Evolutionary conservation across 2,329 filamentous ascomycete genomes (phyloP), one percentile per base, ranked within the genome.

Genomic region (Nannizziopsis arthrosporioides): DNA sequence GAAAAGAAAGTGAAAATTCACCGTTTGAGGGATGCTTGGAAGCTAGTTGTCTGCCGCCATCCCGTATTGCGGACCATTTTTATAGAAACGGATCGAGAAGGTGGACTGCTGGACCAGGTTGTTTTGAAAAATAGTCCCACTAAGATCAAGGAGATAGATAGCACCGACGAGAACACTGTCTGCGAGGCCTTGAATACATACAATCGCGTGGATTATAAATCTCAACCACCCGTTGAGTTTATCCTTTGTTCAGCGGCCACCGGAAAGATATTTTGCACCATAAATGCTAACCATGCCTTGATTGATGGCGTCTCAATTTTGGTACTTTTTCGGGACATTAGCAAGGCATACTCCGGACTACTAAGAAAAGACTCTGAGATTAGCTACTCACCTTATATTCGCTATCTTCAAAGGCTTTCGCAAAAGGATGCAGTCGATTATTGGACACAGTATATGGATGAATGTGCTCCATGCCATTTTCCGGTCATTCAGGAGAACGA

Each of bases 261-360:
- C 1, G 59, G 59, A 5, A 60, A 58, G 41, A 48, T 73, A 0
- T 70, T 69, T 54, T 67, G 68, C 36, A 69, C 68, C 36, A 58
- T 76, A 9, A 73, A 76, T 47, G 63, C 72, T 44, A 70, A 62
- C 53, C 69, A 72, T 53, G 64, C 64, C 15, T 64, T 72, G 45
- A 64, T 61, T 42, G 70, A 73, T 52, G 69, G 69, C 0, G 63
- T 60, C n/a, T 71, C 69, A 0, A 63, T 71, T 34, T 59, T 63
- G 5, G 64, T 68, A 44, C 54, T 71, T 12, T 55, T 69, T 9
- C 56, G 58, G 5, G 68, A 71, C 47, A 56, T 71, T 0, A 59
- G 56, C 3, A 51, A 55, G 5, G 64, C 62, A 6, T 70, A 71
- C 5, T 34, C 38, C 11, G 44, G 27, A 9, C 5, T 35, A 34